Percentiles rank a stretch among this genome's conserved stretches.
phyloP scores from a whole-genome alignment of 164 flowering plant genomes.

The Echeveria elegans region DNA sequence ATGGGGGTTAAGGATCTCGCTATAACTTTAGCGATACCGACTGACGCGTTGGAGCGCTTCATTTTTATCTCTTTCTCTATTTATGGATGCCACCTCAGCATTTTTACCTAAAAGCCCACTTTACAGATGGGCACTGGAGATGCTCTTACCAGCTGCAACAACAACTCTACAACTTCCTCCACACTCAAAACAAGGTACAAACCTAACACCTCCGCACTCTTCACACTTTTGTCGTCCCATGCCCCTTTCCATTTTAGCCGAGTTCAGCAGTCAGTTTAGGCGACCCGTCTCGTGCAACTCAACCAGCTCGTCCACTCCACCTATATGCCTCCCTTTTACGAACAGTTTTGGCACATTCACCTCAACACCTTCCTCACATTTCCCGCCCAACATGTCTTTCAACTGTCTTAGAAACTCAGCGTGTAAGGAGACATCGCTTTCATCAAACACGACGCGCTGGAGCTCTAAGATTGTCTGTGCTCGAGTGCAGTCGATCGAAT shows the following conservation, averaged over 20 bases:
- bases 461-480: constrained; percentile 42
- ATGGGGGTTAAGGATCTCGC: no score
- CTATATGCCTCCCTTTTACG: constrained; percentile 78
- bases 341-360: constrained; percentile 67
- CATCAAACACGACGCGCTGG: constrained; percentile 62
- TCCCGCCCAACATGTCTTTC: constrained; percentile 41
- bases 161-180: constrained; percentile 84
- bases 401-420: constrained; percentile 50
- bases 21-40: no score
- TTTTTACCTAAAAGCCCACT: no score
- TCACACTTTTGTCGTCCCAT: constrained; percentile 53
- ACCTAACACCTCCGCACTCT: constrained; percentile 84
- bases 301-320: constrained; percentile 74
- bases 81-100: no score
- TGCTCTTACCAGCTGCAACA: constrained; percentile 25
- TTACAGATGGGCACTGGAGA: no score
- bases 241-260: constrained; percentile 47
- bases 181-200: constrained; percentile 82
- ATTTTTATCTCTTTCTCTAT: no score
- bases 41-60: no score
- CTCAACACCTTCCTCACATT: constrained; percentile 11
- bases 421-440: constrained; percentile 80
- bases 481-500: constrained; percentile 61
- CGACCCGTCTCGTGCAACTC: constrained; percentile 63
- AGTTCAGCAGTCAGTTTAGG: constrained; percentile 44